Evolutionary conservation across 805 yeast species (phyloP).

Genomic region (Maudiozyma saulgeensis): DNA sequence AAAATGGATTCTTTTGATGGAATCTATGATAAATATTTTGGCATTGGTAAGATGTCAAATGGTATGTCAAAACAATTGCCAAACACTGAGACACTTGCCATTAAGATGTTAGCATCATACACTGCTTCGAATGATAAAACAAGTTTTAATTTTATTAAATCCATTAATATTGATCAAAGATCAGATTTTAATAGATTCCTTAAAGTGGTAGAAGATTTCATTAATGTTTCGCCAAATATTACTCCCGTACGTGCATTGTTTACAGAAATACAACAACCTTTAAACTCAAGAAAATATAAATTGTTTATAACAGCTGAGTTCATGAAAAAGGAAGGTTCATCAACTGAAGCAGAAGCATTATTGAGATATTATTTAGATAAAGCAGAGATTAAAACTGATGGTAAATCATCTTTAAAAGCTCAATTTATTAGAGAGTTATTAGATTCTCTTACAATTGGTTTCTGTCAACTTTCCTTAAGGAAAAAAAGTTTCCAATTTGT

Average conservation of each 20-base stretch:
- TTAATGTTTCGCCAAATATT: constrained; percentile 15
- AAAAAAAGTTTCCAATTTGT: constrained; percentile 9
- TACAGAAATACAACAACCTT: constrained; percentile 14
- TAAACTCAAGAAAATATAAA: constrained; percentile 15
- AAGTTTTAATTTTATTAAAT: constrained; percentile 15
- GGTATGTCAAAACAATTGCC: constrained; percentile 8
- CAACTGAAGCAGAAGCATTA: constrained; percentile 16
- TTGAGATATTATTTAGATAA: constrained; percentile 16
- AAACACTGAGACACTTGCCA: constrained; percentile 11
- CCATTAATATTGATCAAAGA: constrained; percentile 9
- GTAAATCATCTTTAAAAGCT: background rate
- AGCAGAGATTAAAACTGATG: background rate
- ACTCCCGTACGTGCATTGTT: constrained; percentile 14
- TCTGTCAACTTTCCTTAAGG: constrained; percentile 11
- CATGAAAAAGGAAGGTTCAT: constrained; percentile 13
- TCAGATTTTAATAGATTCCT: constrained; percentile 8
- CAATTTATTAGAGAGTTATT: constrained; percentile 3
- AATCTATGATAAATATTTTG: constrained; percentile 12
- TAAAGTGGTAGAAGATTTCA: constrained; percentile 14
- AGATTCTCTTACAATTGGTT: constrained; percentile 11
- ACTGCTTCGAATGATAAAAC: constrained; percentile 6
- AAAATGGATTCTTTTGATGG: constrained; percentile 9
- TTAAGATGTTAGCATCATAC: constrained; percentile 19
- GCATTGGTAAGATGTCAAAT: constrained; percentile 1
- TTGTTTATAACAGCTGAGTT: constrained; percentile 21